phyloP scores from a whole-genome alignment of 179 eudicot species.

The Pouteria campechiana region DNA sequence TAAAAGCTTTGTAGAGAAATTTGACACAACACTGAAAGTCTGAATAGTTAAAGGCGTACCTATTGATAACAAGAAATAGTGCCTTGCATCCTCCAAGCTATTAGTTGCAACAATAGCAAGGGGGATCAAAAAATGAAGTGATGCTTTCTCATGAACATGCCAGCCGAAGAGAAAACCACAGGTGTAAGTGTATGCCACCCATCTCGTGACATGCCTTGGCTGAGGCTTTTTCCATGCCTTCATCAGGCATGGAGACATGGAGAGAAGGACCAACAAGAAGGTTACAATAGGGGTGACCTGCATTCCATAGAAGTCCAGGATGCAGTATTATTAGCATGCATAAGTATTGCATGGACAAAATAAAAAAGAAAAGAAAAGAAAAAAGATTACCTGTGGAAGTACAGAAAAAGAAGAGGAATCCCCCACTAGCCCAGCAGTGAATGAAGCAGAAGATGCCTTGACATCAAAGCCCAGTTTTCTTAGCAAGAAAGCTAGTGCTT shows the following conservation, averaged over 20 bases:
- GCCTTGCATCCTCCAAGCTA: slow-evolving; percentile 57
- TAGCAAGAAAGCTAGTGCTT: slow-evolving; percentile 49
- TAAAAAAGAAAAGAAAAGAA: too few species aligned
- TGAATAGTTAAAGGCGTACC: slow-evolving; percentile 28
- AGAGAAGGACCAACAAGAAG: slow-evolving; percentile 56
- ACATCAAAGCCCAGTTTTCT: slow-evolving; percentile 50
- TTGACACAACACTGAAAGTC: too few species aligned
- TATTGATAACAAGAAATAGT: slow-evolving; percentile 64
- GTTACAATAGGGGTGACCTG: slow-evolving; percentile 82
- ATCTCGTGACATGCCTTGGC: slow-evolving; percentile 62
- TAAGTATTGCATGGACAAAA: too few species aligned
- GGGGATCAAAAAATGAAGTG: slow-evolving; percentile 84
- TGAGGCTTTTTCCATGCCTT: slow-evolving; percentile 82
- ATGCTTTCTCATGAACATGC: slow-evolving; percentile 99
- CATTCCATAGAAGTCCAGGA: too few species aligned
- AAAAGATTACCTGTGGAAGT: slow-evolving; percentile 53
- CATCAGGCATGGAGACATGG: slow-evolving; percentile 65
- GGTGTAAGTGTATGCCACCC: slow-evolving; percentile 88
- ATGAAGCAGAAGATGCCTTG: slow-evolving; percentile 68
- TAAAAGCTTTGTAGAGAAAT: too few species aligned
- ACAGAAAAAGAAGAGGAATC: slow-evolving; percentile 89
- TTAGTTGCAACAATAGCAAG: slow-evolving; percentile 68
- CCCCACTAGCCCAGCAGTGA: slow-evolving; percentile 95
- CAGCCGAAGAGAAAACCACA: slow-evolving; percentile 96
- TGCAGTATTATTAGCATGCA: too few species aligned